Base-by-base conservation (phyloP, 768 basidiomycete genomes). In the Amanita subjunquillea region DNA sequence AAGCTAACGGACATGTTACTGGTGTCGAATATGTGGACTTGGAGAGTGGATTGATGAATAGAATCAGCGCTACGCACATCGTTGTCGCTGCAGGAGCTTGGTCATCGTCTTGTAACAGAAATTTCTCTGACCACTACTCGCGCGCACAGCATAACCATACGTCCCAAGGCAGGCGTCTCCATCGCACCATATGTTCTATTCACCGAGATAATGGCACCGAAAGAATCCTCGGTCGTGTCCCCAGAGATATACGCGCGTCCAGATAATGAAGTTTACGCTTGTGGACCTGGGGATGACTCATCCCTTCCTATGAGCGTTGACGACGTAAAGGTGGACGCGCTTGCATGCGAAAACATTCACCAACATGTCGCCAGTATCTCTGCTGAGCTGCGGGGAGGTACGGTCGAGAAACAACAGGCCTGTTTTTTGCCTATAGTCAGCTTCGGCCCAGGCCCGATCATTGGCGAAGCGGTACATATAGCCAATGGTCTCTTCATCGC, bases 71-170 rank as follows among this genome's bases (percentile, higher is more conserved):
- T 13, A 84, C 85, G 8, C 74, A 84, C 51, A 78, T 92, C 56
- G 70, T 95, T 38, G 65, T 96, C 47, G 77, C 83, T 38, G 87
- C 87, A n/a, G 92, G 92, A 23, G 86, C 89, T 13, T 96, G 92
- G 91, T 87, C 89, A 0, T 73, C 87, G 61, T 7, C 63, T 94
- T 53, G 48, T 85, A 30, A 70, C 76, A 7, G 56, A 66, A 17
- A 72, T 87, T 27, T 82, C 83, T 13, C 74, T 88, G 57, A 60
- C 69, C n/a, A 75, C 74, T 40, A 81, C 75, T 5, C 82, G 87
- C 50, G 85, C 84, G 0, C 87, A 89, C 64, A 87, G 85, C 59
- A 75, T 90, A 60, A 79, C 78, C 6, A 78, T 87, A 56, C 77
- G 68, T 12, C 77, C 83, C 0, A 61, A 64, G 17, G 60, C 72